A percentile compares a stretch with the other conserved stretches of the same genome.
These are phyloP conservation scores for Ceratocystis colombiana DNA, from an alignment of 2,329 filamentous ascomycete species.

Conservation along the genomic window DNA sequence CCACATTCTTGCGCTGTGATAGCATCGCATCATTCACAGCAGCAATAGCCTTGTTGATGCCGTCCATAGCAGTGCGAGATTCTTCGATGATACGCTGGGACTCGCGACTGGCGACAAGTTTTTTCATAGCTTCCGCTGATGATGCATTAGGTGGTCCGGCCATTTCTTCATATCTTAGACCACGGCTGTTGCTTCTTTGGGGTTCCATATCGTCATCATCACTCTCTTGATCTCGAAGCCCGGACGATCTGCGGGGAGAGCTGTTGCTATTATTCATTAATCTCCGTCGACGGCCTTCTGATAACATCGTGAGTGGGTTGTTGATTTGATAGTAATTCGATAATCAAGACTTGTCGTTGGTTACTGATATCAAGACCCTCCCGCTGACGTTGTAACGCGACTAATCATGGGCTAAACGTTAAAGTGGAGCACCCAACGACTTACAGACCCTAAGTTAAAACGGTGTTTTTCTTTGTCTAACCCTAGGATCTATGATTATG, in stretches of 20 bases:
- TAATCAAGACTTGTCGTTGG: not conserved
- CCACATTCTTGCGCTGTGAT: constrained; percentile 16
- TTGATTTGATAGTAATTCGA: not conserved
- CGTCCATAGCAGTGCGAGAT: constrained; percentile 13
- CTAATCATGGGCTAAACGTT: not conserved
- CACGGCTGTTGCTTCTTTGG: not conserved
- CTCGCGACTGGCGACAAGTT: constrained; percentile 5
- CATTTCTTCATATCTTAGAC: constrained; percentile 16
- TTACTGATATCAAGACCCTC: too few species aligned
- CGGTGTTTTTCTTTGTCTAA: not conserved
- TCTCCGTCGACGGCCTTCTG: not conserved
- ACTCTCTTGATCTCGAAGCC: not conserved
- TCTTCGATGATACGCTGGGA: constrained; percentile 13
- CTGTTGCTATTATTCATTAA: not conserved
- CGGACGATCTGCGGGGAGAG: not conserved
- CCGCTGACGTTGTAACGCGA: not conserved
- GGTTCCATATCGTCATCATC: not conserved
- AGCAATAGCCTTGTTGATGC: constrained; percentile 20
- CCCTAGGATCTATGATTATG: not conserved
- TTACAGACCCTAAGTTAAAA: not conserved
- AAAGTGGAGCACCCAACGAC: not conserved
- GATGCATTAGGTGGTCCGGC: constrained; percentile 7
- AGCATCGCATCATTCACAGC: constrained; percentile 21
- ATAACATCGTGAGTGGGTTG: not conserved
- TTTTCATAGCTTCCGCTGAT: constrained; percentile 1